Base-by-base conservation (phyloP, 2,329 filamentous ascomycete genomes). In the Penicillium vulpinum region DNA sequence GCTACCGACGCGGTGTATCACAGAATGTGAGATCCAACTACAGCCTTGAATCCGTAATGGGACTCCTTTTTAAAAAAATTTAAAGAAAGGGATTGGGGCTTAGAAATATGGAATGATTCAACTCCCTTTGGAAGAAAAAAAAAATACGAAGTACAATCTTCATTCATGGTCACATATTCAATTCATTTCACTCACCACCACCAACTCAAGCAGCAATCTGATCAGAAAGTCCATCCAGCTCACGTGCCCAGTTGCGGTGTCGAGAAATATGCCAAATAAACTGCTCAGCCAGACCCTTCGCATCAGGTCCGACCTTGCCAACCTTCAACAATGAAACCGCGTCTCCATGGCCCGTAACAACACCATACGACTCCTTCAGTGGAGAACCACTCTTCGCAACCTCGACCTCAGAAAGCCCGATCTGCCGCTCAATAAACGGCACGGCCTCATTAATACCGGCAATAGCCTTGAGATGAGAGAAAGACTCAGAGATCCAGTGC, bases 381-480 rank as follows among this genome's bases (percentile, higher is more conserved):
- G 62, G 43, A 5, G 59, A 39, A 7, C 59, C 64, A 22, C 41
- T 36, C 8, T 60, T 47, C 5, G 72, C 69, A 46, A 66, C 62
- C 26, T 65, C 54, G 5, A 74, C 66, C 13, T 66, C 65, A 10
- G 66, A 58, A 18, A 72, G 51, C 5, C 60, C 63, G 21, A 73
- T 70, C 43, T 71, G 70, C 18, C 55, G 56, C 56, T 64, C 56
- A 7, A 75, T 70, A 28, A 74, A 68, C 2, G 65, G 52, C 7
- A 73, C 70, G 10, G 67, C 70, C 54, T 74, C 72, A 38, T 88
- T 89, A 0, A 87, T 86, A 0, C 86, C 90, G 1, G 85, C 89
- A 43, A 94, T 88, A 1, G 88, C 78, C 80, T 93, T 93, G 51
- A 92, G 80, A 59, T 94, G 90, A 0, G 89, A 90, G 62, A 92